These are phyloP conservation scores for Pseudogymnoascus sp. DNA, from an alignment of 2,329 filamentous ascomycete species.

Conservation along the genomic window DNA sequence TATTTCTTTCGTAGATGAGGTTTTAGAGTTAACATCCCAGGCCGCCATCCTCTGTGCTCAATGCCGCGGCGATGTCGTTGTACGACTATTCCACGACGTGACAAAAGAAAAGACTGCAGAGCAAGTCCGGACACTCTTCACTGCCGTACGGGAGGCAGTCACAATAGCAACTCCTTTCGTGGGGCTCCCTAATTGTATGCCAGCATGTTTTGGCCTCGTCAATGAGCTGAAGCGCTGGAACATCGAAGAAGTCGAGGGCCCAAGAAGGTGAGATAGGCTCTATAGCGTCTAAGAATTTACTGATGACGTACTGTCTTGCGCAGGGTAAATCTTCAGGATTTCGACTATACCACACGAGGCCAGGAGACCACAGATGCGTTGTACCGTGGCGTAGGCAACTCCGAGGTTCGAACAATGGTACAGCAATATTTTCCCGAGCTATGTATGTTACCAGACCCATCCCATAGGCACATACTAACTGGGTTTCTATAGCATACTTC, in stretches of 20 bases:
- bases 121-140: conserved; percentile 4
- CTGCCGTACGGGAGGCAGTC: conserved; percentile 7
- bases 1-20: too few relatives aligned
- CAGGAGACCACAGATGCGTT: neutral
- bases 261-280: too few relatives aligned
- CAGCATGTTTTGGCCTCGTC: conserved; percentile 10
- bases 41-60: conserved; percentile 5
- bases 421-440: conserved; percentile 8
- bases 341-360: too few relatives aligned
- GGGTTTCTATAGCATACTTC: too few relatives aligned
- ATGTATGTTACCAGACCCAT: neutral
- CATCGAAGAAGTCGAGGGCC: neutral
- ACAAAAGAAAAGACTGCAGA: conserved; percentile 5
- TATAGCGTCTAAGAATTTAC: too few relatives aligned
- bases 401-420: conserved; percentile 6
- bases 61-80: conserved; percentile 8
- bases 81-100: conserved; percentile 9
- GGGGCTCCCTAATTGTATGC: conserved; percentile 11
- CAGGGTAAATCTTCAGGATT: too few relatives aligned
- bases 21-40: neutral
- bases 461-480: too few relatives aligned
- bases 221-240: conserved; percentile 7
- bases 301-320: too few relatives aligned
- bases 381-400: conserved; percentile 9
- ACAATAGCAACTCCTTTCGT: conserved; percentile 8